Base-by-base conservation (phyloP, 2,329 filamentous ascomycete species). In the Alternaria viburni region DNA sequence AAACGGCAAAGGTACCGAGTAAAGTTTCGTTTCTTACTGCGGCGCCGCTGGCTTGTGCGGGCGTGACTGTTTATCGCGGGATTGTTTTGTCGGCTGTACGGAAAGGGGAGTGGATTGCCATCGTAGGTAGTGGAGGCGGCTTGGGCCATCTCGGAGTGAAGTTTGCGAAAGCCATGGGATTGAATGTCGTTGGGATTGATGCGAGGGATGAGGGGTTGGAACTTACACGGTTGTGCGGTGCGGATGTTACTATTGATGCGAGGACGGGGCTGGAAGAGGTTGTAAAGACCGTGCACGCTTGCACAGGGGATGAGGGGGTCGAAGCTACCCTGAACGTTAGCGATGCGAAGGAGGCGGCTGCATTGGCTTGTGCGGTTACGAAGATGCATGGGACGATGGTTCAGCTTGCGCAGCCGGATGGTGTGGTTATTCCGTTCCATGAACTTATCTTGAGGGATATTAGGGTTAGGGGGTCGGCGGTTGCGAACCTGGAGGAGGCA, bases 121-220 rank as follows among this genome's bases (percentile, higher is more conserved):
- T 30, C 3, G 17, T 51, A 6, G 47, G 47, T 4, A 51, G 47
- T 19, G 47, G 47, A 51, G 17, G 26, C 7, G 47, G 47, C 1
- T 28, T 32, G 12, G 47, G 47, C 19, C 47, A 51, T 61, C 82
- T 95, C 68, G 92, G 92, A 13, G 84, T 91, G 68, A 93, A 97
- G 82, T 96, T 96, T 81, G 93, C 92, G 52, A 91, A 90, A 80
- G 93, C 93, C 50, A 94, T 96, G 91, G 93, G 93, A 57, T 82
- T 96, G 54, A 86, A 89, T 66, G 84, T 89, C 67, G 88, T 97
- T 73, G 93, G 90, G 69, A 93, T 97, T 71, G 93, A 97, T 75
- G 87, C 87, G 56, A 92, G 93, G 54, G 87, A 88, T 4, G 93
- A 96, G 84, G 68, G 83, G 0, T 73, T 89, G 10, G 80, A 80